Percentiles rank a stretch among this genome's conserved stretches.
These are phyloP conservation scores for Poterioochromonas sp. DNA, from an alignment of 352 stramenopile species.

Conservation along the genomic window DNA sequence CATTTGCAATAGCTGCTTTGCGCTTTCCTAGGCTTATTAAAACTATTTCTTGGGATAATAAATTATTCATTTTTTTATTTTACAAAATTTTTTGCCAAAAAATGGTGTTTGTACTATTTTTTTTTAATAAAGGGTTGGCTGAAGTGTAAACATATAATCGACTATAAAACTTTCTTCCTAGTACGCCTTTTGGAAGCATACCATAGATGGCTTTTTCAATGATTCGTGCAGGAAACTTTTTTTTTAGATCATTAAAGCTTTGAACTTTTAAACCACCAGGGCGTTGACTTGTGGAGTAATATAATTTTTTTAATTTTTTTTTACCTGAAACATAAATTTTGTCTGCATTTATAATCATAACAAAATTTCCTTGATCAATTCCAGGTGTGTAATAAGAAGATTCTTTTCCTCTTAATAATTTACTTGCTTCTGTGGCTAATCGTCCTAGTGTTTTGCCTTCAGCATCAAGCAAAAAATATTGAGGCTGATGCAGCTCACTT, in stretches of 20 bases:
- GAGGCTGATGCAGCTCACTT: background rate
- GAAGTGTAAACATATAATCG: constrained; percentile 16
- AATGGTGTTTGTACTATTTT: background rate
- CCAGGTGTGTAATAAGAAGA: constrained; percentile 12
- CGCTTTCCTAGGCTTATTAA: constrained; percentile 33
- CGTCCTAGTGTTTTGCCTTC: constrained; percentile 20
- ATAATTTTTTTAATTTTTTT: constrained; percentile 32
- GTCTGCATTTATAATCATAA: constrained; percentile 28
- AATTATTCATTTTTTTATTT: constrained; percentile 11
- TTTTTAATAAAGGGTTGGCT: background rate
- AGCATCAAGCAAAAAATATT: constrained; percentile 28
- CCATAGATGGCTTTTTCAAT: constrained; percentile 21
- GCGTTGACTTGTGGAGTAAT: background rate
- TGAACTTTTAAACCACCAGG: constrained; percentile 26
- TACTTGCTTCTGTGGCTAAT: constrained; percentile 25
- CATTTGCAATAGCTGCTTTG: constrained; percentile 37
- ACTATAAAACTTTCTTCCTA: constrained; percentile 23
- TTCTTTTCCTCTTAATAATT: constrained; percentile 29
- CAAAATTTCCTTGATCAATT: constrained; percentile 31
- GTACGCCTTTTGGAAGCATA: constrained; percentile 29
- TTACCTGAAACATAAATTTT: constrained; percentile 29
- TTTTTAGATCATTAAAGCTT: constrained; percentile 28
- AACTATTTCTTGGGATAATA: constrained; percentile 19
- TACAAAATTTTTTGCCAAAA: background rate
- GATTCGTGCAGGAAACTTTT: constrained; percentile 13